These are phyloP conservation scores for Fistulifera pelliculosa DNA, from an alignment of 108 stramenopile genomes.

Conservation along the genomic window DNA sequence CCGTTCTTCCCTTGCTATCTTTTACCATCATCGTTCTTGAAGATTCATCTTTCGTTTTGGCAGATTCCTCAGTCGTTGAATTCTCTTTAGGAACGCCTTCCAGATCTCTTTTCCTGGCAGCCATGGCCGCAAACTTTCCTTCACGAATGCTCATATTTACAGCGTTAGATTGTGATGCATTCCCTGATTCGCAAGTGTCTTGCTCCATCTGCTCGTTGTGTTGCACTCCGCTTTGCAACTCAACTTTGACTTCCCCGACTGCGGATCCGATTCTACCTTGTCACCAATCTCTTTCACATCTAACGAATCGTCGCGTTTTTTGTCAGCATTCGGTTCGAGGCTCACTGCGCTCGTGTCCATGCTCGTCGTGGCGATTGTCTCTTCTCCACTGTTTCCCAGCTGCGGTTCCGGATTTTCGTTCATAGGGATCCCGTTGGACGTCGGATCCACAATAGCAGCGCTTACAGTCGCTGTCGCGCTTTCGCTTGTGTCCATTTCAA, in stretches of 20 bases:
- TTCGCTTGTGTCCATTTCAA: conserved; percentile 8
- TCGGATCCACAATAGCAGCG: not conserved
- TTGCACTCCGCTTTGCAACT: not conserved
- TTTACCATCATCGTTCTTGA: conserved; percentile 33
- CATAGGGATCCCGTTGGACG: no score
- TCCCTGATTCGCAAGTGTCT: no score
- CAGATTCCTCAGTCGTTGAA: conserved; percentile 13
- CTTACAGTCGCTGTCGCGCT: not conserved
- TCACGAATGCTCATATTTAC: conserved; percentile 21
- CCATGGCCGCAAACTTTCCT: conserved; percentile 82
- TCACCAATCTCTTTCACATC: no score
- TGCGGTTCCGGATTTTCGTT: no score
- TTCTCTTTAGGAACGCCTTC: conserved; percentile 34
- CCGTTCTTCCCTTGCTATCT: conserved; percentile 74
- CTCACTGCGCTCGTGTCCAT: no score
- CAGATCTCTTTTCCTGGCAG: conserved; percentile 49
- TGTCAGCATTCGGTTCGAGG: conserved; percentile 2
- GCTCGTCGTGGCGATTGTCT: no score
- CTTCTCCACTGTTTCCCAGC: no score
- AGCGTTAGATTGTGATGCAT: not conserved
- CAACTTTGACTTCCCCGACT: not conserved
- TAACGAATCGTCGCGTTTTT: not conserved
- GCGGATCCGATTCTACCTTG: not conserved
- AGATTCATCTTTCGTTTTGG: conserved; percentile 10
- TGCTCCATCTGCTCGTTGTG: no score